Base-by-base conservation (phyloP, 495 filamentous ascomycete genomes). In the Amphirosellinia nigrospora region DNA sequence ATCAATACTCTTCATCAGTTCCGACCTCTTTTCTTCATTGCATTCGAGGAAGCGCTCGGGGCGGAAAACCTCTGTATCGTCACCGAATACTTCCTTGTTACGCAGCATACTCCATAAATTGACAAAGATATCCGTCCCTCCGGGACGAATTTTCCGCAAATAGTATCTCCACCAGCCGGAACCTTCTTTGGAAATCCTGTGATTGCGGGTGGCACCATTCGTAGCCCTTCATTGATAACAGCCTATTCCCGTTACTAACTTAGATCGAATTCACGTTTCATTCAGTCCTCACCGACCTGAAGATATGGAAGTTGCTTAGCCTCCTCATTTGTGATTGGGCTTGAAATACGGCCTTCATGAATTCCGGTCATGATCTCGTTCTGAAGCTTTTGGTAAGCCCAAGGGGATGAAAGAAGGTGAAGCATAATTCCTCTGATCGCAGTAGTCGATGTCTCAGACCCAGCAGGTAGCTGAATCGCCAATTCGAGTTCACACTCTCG, bases 391-490 rank as follows among this genome's bases (percentile, higher is more conserved):
- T 79, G 77, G 70, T 88, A 89, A 4, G 82, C 78, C 0, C 58
- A 62, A 1, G 79, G 77, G 41, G 84, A 74, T 7, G 78, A 75
- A 7, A 89, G 70, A 19, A 90, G 71, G 67, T 86, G 85, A 36
- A 83, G 75, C 66, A 90, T 80, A 53, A 88, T 77, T 2, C 80
- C 83, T 70, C 86, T 81, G 72, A 90, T 85, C 10, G 86, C 82
- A 0, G 88, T 88, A 0, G 85, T 85, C 0, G 87, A 87, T 11
- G 89, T 90, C 70, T 91, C 89, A 19, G 86, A 83, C 19, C 88
- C 89, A 0, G 89, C 89, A 8, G 89, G 81, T 26, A 85, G 75
- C 21, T 81, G 66, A 19, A 75, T 26, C 11, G 62, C 66, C 26
- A 73, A 38, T 45, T 86, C 67, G 81, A 74, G 28, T 63, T 80